Evolutionary conservation across 768 basidiomycete genomes (phyloP).

Genomic region (Xanthoconium stramineum): DNA sequence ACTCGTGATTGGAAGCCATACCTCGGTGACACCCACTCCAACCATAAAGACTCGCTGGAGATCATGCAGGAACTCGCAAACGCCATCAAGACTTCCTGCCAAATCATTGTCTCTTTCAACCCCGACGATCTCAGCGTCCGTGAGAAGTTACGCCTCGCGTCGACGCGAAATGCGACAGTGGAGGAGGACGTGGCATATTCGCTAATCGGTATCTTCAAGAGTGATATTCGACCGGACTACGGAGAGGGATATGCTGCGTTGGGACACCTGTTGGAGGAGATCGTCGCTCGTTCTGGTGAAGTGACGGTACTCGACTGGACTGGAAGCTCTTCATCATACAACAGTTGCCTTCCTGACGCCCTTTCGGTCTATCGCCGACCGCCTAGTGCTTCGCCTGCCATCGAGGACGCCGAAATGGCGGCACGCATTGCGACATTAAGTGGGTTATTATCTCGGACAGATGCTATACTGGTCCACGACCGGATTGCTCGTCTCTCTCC

Average conservation of each 20-base stretch:
- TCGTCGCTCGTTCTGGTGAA: too few relatives aligned
- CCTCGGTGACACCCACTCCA: neutral
- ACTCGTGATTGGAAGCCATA: constrained; percentile 9
- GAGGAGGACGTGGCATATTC: constrained; percentile 10
- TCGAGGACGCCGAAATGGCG: neutral
- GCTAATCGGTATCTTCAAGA: constrained; percentile 8
- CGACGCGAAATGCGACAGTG: constrained; percentile 1
- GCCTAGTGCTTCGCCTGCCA: neutral
- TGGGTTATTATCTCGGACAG: neutral
- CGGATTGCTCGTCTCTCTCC: too few relatives aligned
- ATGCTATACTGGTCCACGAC: neutral
- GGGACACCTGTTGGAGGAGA: neutral
- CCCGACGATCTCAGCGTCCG: constrained; percentile 3
- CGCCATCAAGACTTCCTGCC: constrained; percentile 1
- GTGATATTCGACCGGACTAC: neutral
- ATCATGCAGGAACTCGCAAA: constrained; percentile 8
- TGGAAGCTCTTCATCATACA: too few relatives aligned
- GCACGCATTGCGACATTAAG: neutral
- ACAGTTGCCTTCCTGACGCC: constrained; percentile 1
- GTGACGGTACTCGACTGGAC: too few relatives aligned
- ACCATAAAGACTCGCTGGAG: constrained; percentile 11
- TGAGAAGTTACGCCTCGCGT: constrained; percentile 11
- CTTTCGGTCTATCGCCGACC: neutral
- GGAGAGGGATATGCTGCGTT: constrained; percentile 1
- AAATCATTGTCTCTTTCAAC: constrained; percentile 1